Evolutionary conservation across 352 stramenopile species (phyloP).

Genomic region (Pythium grandisporangium): DNA sequence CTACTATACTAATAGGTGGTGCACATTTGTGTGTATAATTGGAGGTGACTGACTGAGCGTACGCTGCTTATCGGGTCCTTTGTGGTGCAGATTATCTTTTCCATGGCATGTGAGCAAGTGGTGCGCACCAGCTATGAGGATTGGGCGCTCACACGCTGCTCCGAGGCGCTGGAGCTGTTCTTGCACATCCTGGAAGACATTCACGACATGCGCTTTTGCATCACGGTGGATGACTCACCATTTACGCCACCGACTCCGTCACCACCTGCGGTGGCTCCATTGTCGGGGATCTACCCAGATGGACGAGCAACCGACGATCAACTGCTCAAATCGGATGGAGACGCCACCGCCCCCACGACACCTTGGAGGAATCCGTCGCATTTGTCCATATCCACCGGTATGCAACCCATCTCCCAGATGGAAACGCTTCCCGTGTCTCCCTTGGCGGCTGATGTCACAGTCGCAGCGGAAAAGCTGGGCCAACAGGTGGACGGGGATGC

Average conservation of each 20-base stretch:
- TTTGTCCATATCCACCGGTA: neutral
- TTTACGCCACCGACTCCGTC: conserved; percentile 23
- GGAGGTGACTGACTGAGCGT: no score
- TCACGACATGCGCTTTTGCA: conserved; percentile 55
- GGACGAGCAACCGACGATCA: no score
- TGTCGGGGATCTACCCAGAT: no score
- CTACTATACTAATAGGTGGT: no score
- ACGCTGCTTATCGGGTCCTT: no score
- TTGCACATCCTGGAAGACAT: conserved; percentile 69
- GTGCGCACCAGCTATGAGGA: conserved; percentile 72
- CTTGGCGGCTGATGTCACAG: conserved; percentile 12
- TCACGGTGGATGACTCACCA: conserved; percentile 52
- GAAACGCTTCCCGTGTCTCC: conserved; percentile 8
- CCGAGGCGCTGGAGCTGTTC: conserved; percentile 60
- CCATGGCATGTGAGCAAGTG: conserved; percentile 59
- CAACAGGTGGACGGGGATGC: conserved; percentile 7
- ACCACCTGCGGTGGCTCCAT: neutral
- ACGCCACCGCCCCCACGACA: conserved; percentile 1
- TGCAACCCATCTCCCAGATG: neutral
- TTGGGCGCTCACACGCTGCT: conserved; percentile 69
- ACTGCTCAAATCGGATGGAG: conserved; percentile 4
- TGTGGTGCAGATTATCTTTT: conserved; percentile 84
- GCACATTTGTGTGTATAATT: no score
- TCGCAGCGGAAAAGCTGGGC: conserved; percentile 13
- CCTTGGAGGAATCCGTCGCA: no score